Evolutionary conservation across 768 basidiomycete genomes (phyloP).

Genomic region (Podaxis mareebaensis): DNA sequence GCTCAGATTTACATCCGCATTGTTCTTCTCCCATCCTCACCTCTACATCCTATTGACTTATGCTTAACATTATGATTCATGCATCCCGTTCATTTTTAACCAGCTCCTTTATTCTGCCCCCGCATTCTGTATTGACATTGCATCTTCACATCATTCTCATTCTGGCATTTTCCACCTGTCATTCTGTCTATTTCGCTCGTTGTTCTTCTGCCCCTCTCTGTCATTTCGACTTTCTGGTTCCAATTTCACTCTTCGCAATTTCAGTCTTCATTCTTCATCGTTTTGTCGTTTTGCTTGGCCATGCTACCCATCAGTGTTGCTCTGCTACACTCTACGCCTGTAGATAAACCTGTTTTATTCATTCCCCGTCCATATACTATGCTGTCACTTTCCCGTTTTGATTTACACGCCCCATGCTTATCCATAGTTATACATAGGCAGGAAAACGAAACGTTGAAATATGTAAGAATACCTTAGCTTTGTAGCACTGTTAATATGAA

Average conservation of each 20-base stretch:
- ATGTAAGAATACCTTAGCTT: constrained; percentile 12
- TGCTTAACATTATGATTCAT: constrained; percentile 19
- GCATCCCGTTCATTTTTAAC: constrained; percentile 12
- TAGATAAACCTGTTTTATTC: background rate
- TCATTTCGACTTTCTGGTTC: background rate
- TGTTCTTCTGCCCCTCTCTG: background rate
- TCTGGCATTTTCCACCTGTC: constrained; percentile 11
- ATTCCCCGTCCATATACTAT: background rate
- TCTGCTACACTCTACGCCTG: background rate
- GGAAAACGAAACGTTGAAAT: constrained; percentile 14
- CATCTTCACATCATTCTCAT: constrained; percentile 8
- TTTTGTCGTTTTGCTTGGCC: constrained; percentile 5
- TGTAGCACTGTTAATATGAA: constrained; percentile 11
- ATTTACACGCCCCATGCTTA: constrained; percentile 6
- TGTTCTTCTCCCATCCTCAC: background rate
- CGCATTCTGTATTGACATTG: constrained; percentile 10
- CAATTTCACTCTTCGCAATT: background rate
- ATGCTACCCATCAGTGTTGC: constrained; percentile 2
- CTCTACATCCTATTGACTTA: constrained; percentile 5
- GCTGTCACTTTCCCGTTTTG: background rate
- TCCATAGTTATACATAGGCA: background rate
- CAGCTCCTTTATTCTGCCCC: background rate
- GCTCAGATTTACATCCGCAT: background rate
- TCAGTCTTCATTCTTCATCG: background rate
- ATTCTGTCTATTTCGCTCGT: background rate